phyloP scores from a whole-genome alignment of 768 basidiomycete species.

The Suillus discolor region DNA sequence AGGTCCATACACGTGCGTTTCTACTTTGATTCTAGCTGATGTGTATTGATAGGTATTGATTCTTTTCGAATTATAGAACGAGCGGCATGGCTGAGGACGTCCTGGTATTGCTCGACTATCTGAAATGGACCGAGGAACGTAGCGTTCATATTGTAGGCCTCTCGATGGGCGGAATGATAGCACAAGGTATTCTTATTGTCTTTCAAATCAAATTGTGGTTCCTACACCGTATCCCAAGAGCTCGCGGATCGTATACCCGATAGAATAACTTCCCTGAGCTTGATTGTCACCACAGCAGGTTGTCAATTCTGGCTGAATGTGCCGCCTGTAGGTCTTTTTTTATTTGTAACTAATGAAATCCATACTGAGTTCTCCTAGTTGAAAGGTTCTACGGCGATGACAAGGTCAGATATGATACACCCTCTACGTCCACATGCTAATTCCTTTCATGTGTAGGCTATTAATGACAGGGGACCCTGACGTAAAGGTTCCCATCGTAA shows the following conservation, averaged over 20 bases:
- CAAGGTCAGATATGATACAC: slow-evolving; percentile 28
- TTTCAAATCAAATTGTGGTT: not conserved
- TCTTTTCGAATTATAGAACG: slow-evolving; percentile 45
- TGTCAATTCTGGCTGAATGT: slow-evolving; percentile 58
- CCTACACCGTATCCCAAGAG: slow-evolving; percentile 43
- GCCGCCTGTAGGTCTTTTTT: slow-evolving; percentile 53
- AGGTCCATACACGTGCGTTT: slow-evolving; percentile 72
- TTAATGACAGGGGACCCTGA: slow-evolving; percentile 41
- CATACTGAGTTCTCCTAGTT: slow-evolving; percentile 32
- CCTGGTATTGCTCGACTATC: slow-evolving; percentile 63
- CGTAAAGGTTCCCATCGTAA: slow-evolving; percentile 49
- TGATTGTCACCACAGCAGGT: slow-evolving; percentile 73
- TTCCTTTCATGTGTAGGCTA: slow-evolving; percentile 32
- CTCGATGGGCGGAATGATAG: slow-evolving; percentile 85
- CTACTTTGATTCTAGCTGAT: not conserved
- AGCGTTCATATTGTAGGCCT: slow-evolving; percentile 72
- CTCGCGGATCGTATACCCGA: slow-evolving; percentile 66
- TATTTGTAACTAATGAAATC: not conserved
- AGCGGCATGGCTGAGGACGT: slow-evolving; percentile 78
- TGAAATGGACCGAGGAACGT: slow-evolving; percentile 69
- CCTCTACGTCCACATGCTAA: slow-evolving; percentile 10
- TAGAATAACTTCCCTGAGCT: slow-evolving; percentile 64
- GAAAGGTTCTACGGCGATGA: slow-evolving; percentile 39
- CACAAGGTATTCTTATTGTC: slow-evolving; percentile 52
- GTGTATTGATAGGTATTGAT: not conserved